Percentiles rank a stretch among this genome's conserved stretches.
Evolutionary conservation across 176 grass and related monocot species (phyloP).

Genomic region (Secale cereale): DNA sequence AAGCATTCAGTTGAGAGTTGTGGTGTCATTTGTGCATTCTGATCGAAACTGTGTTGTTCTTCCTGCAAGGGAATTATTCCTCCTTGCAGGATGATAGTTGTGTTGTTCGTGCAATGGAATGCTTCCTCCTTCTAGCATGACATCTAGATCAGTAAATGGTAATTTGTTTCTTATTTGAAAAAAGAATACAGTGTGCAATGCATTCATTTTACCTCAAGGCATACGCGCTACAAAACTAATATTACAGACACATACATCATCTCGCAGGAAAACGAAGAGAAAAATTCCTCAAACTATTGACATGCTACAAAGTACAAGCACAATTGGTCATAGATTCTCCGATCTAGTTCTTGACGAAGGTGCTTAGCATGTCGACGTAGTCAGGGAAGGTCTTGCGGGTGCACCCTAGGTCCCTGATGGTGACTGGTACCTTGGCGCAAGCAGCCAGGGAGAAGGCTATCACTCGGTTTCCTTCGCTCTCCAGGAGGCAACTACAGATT

Average conservation of each 20-base stretch:
- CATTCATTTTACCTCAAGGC: not conserved
- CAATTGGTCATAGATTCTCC: not conserved
- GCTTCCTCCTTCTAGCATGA: no score
- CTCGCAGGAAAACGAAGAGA: no score
- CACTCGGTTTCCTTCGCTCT: constrained; percentile 93
- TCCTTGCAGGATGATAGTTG: no score
- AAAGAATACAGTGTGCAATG: not conserved
- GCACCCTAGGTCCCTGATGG: constrained; percentile 77
- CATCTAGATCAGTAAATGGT: no score
- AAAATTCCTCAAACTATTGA: not conserved
- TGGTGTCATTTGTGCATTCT: no score
- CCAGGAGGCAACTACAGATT: constrained; percentile 76
- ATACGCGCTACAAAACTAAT: constrained; percentile 1
- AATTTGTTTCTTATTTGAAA: constrained; percentile 4
- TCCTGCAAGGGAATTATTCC: no score
- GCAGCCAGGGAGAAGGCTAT: constrained; percentile 96
- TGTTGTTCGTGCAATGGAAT: no score
- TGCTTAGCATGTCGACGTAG: constrained; percentile 84
- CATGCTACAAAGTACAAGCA: not conserved
- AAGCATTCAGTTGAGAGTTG: no score
- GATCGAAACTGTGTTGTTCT: no score
- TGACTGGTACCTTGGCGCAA: constrained; percentile 68
- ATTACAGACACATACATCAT: no score
- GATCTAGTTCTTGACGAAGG: constrained; percentile 58
- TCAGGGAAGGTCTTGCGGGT: constrained; percentile 92